Evolutionary conservation across 1,284 basidiomycete genomes (phyloP).

Genomic region (Sporisorium sorghi): DNA sequence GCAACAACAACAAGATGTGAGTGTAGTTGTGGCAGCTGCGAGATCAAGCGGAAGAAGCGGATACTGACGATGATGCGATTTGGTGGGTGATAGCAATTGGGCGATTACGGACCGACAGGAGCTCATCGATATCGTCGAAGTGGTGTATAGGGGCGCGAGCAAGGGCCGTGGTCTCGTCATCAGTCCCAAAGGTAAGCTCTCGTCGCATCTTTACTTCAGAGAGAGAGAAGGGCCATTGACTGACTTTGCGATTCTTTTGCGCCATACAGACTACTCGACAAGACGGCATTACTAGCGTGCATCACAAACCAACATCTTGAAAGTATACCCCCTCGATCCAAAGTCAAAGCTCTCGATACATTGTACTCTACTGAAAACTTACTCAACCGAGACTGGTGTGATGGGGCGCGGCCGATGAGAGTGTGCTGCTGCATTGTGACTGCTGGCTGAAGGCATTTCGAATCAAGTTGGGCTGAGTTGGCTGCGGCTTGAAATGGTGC

Average conservation of each 20-base stretch:
- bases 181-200: conserved; percentile 89
- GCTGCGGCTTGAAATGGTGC: too few species aligned
- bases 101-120: conserved; percentile 68
- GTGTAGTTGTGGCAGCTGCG: neutral
- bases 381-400: neutral
- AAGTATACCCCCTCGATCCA: conserved; percentile 22
- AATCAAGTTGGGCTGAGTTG: too few species aligned
- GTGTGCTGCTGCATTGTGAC: too few species aligned
- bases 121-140: conserved; percentile 97
- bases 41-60: neutral
- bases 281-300: conserved; percentile 53
- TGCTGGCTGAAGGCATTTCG: neutral
- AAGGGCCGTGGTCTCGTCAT: conserved; percentile 98
- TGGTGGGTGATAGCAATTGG: conserved; percentile 52
- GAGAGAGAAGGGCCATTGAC: neutral
- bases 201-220: too few species aligned
- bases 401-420: too few species aligned
- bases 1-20: conserved; percentile 97
- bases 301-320: neutral
- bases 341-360: neutral
- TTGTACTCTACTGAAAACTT: conserved; percentile 8
- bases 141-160: conserved; percentile 95
- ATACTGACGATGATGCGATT: neutral
- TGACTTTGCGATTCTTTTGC: neutral
- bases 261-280: conserved; percentile 57